Conservation (phyloP, 2,329 filamentous ascomycete genomes). For the Fusarium chlamydosporum region DNA sequence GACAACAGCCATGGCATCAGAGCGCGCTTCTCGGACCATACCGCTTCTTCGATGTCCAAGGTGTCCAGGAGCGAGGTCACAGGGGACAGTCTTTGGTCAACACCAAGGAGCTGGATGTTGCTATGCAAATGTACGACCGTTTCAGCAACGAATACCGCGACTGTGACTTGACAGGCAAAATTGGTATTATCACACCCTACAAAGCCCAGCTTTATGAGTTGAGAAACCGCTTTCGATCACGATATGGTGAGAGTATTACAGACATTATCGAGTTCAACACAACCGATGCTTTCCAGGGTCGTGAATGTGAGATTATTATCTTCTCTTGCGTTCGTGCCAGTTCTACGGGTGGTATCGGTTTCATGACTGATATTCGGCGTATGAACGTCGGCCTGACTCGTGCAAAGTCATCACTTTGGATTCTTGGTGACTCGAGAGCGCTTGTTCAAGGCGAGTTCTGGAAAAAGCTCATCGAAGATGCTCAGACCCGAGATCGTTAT, state of each 20-base stretch:
- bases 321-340: slow-evolving; percentile 98
- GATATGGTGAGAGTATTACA: slow-evolving; percentile 81
- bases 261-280: slow-evolving; percentile 96
- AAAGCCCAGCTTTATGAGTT: slow-evolving; percentile 91
- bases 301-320: slow-evolving; percentile 97
- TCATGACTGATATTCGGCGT: slow-evolving; percentile 96
- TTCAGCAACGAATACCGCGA: slow-evolving; percentile 79
- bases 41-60: slow-evolving; percentile 96
- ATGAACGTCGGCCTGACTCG: slow-evolving; percentile 99
- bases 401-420: slow-evolving; percentile 96
- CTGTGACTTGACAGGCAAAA: slow-evolving; percentile 82
- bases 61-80: slow-evolving; percentile 83
- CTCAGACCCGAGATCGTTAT: slow-evolving; percentile 79
- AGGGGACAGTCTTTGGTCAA: slow-evolving; percentile 94
- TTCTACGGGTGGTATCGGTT: slow-evolving; percentile 94
- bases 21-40: slow-evolving; percentile 89
- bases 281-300: slow-evolving; percentile 96
- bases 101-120: slow-evolving; percentile 85
- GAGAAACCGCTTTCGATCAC: slow-evolving; percentile 77
- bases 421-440: slow-evolving; percentile 91
- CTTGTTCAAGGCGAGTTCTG: slow-evolving; percentile 91
- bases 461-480: slow-evolving; percentile 87
- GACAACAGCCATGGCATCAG: slow-evolving; percentile 86
- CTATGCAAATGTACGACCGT: slow-evolving; percentile 85
- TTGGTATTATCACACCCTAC: slow-evolving; percentile 98